A percentile compares a stretch with the other conserved stretches of the same genome.
phyloP scores from a whole-genome alignment of 2,329 filamentous ascomycete species.

The Xylariaceae sp. region DNA sequence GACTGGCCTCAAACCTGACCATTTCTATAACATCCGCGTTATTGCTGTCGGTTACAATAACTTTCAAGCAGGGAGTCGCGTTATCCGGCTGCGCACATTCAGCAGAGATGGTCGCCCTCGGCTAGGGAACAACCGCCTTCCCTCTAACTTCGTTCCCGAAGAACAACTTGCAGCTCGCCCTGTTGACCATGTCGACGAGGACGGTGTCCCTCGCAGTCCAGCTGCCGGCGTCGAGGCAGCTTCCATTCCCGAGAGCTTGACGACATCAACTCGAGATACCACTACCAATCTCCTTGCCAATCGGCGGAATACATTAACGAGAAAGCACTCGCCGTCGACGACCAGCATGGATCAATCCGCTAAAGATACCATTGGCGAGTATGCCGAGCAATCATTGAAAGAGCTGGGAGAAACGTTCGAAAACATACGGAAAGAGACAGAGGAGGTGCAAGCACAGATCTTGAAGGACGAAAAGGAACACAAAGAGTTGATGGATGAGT shows the following conservation, averaged over 20 bases:
- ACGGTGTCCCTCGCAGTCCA: conserved; percentile 45
- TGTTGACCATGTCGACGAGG: conserved; percentile 47
- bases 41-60: conserved; percentile 88
- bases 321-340: conserved; percentile 71
- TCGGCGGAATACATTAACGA: conserved; percentile 66
- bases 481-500: conserved; percentile 58
- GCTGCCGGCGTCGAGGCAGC: conserved; percentile 59
- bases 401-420: conserved; percentile 81
- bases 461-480: conserved; percentile 69
- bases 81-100: conserved; percentile 79
- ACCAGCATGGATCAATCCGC: conserved; percentile 50
- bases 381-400: conserved; percentile 64
- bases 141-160: conserved; percentile 52
- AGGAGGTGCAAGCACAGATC: conserved; percentile 69
- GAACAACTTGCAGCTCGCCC: conserved; percentile 41
- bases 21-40: conserved; percentile 90
- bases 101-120: conserved; percentile 60
- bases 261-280: conserved; percentile 62
- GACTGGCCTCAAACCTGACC: conserved; percentile 77
- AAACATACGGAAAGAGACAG: conserved; percentile 74
- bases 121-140: conserved; percentile 52
- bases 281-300: conserved; percentile 37
- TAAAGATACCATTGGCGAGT: conserved; percentile 44
- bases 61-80: conserved; percentile 83
- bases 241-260: conserved; percentile 56